phyloP scores from a whole-genome alignment of 371 early-diverging fungal species.

The Lichtheimia corymbifera region DNA sequence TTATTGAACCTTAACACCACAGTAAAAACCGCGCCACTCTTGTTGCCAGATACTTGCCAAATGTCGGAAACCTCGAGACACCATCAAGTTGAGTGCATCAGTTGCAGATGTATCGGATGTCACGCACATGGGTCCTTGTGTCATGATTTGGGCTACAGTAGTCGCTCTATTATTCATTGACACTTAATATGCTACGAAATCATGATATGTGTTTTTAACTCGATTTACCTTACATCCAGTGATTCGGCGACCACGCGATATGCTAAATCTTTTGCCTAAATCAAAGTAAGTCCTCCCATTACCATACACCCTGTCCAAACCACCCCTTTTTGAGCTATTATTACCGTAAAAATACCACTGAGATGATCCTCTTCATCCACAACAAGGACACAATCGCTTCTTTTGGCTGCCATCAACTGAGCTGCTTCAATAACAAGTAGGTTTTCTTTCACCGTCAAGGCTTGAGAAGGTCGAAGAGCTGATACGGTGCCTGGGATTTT shows the following conservation, averaged over 20 bases:
- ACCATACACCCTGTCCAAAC: background rate
- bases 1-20: conserved; percentile 8
- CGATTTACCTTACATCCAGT: conserved; percentile 24
- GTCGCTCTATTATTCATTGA: conserved; percentile 28
- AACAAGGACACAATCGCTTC: conserved; percentile 92
- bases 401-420: conserved; percentile 97
- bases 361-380: conserved; percentile 90
- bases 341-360: conserved; percentile 90
- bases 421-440: conserved; percentile 92
- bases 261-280: conserved; percentile 34
- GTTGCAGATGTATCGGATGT: conserved; percentile 79
- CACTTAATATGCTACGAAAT: background rate
- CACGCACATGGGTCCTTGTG: conserved; percentile 87
- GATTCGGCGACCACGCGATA: conserved; percentile 29
- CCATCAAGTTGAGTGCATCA: conserved; percentile 95
- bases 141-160: conserved; percentile 86
- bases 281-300: background rate
- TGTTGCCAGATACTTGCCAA: conserved; percentile 50
- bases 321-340: background rate
- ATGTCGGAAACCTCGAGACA: conserved; percentile 91
- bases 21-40: conserved; percentile 3
- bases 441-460: conserved; percentile 89
- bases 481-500: conserved; percentile 87
- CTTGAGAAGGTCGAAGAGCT: conserved; percentile 86
- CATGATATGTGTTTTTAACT: background rate